These are phyloP conservation scores for Nectriaceae sp. DNA, from an alignment of 2,329 filamentous ascomycete species.

Conservation along the genomic window DNA sequence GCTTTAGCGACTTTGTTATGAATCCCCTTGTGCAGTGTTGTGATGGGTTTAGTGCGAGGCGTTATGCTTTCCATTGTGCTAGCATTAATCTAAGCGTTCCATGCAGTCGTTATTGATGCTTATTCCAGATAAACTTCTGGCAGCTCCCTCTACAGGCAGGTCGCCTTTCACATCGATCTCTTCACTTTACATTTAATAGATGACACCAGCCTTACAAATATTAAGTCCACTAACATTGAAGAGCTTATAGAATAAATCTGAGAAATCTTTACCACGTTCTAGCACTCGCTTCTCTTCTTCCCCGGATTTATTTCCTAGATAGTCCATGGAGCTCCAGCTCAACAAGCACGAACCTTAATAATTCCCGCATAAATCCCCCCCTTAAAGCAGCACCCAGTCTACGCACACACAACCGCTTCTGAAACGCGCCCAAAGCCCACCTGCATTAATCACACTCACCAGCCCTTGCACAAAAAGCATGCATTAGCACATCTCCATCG, in stretches of 20 bases:
- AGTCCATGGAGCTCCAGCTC: too few species aligned
- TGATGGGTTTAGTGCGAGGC: background rate
- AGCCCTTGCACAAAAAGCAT: background rate
- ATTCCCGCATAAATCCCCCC: constrained; percentile 13
- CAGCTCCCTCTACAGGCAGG: too few species aligned
- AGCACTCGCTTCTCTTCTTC: too few species aligned
- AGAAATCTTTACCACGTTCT: too few species aligned
- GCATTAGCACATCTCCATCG: constrained; percentile 7
- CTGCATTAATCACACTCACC: constrained; percentile 20
- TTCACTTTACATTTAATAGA: background rate
- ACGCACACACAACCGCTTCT: constrained; percentile 14
- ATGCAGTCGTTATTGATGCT: too few species aligned
- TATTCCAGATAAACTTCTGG: too few species aligned
- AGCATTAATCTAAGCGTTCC: background rate
- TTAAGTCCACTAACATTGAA: too few species aligned
- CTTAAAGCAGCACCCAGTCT: constrained; percentile 4
- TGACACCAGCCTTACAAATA: background rate
- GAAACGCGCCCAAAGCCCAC: constrained; percentile 25
- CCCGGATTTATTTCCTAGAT: too few species aligned
- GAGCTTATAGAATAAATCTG: too few species aligned
- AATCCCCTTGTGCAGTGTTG: background rate
- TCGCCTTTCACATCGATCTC: too few species aligned
- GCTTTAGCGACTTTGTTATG: background rate
- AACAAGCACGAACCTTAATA: constrained; percentile 4
- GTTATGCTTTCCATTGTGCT: background rate